Evolutionary conservation across 2,329 filamentous ascomycete species (phyloP), one percentile per base, ranked within the genome.

Genomic region (Dactylellina haptotyla): DNA sequence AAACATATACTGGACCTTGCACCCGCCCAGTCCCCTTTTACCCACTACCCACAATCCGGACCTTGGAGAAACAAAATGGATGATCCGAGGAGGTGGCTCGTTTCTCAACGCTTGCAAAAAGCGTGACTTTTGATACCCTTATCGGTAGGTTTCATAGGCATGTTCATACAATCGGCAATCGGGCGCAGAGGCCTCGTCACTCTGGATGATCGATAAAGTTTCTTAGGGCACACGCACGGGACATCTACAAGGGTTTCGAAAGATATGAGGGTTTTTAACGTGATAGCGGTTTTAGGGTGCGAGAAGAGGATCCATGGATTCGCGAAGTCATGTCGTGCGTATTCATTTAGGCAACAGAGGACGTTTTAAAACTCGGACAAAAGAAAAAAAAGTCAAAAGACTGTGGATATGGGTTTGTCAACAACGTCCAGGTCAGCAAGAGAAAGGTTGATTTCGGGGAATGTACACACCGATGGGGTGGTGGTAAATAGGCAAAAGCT

Each of bases 341-440:
- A 28, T 25, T 25, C 39, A 9, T 30, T 41, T 66, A 66, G 62
- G 62, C 62, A 66, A 34, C 62, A 57, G 62, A 66, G 62, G 37
- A 50, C 28, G 26, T 57, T 58, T 51, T 23, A 25, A 48, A 54
- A 50, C 45, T 28, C 18, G 2, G 12, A 12, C 3, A 12, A 25
- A 43, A 41, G 14, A 12, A 4, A 5, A n/a, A n/a, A n/a, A 16
- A 4, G n/a, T n/a, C n/a, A n/a, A n/a, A n/a, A n/a, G n/a, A n/a
- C n/a, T n/a, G n/a, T n/a, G n/a, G n/a, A n/a, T n/a, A n/a, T n/a
- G n/a, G n/a, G n/a, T n/a, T n/a, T n/a, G n/a, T n/a, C n/a, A n/a
- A n/a, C n/a, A n/a, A n/a, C n/a, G n/a, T n/a, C n/a, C n/a, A n/a
- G n/a, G n/a, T n/a, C n/a, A n/a, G n/a, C n/a, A n/a, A n/a, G n/a